Conservation (phyloP, 768 basidiomycete genomes). For the Tylopilus balloui region DNA sequence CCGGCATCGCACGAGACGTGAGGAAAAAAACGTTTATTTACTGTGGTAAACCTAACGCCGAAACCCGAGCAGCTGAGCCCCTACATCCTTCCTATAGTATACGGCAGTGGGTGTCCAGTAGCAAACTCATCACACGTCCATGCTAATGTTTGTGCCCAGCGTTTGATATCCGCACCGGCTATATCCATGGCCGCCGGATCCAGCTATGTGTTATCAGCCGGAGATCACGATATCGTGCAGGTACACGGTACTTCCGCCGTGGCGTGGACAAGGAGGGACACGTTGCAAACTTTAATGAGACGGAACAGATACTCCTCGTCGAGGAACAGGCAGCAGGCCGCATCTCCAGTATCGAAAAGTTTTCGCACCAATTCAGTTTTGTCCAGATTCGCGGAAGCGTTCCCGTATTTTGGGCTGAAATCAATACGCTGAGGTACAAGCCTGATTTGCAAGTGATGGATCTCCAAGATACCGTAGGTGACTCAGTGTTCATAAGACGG, state of each 20-base stretch:
- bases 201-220: constrained; percentile 88
- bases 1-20: constrained; percentile 59
- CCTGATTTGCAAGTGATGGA: constrained; percentile 98
- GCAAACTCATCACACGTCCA: not conserved
- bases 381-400: constrained; percentile 93
- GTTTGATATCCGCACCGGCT: constrained; percentile 74
- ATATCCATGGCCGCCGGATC: constrained; percentile 74
- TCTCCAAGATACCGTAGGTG: constrained; percentile 71
- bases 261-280: constrained; percentile 88
- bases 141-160: constrained; percentile 43
- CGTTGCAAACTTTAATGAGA: constrained; percentile 97
- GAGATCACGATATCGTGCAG: constrained; percentile 89
- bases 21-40: constrained; percentile 25
- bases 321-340: constrained; percentile 49
- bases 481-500: not conserved
- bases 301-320: constrained; percentile 87
- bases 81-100: constrained; percentile 90
- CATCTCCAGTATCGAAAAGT: constrained; percentile 41
- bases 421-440: constrained; percentile 93
- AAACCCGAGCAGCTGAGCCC: constrained; percentile 58
- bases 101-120: constrained; percentile 71
- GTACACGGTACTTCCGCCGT: constrained; percentile 94
- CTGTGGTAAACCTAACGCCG: constrained; percentile 6
- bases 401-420: constrained; percentile 94
- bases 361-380: constrained; percentile 68